phyloP scores from a whole-genome alignment of 345 rosid genomes.

The Physaria fendleri region DNA sequence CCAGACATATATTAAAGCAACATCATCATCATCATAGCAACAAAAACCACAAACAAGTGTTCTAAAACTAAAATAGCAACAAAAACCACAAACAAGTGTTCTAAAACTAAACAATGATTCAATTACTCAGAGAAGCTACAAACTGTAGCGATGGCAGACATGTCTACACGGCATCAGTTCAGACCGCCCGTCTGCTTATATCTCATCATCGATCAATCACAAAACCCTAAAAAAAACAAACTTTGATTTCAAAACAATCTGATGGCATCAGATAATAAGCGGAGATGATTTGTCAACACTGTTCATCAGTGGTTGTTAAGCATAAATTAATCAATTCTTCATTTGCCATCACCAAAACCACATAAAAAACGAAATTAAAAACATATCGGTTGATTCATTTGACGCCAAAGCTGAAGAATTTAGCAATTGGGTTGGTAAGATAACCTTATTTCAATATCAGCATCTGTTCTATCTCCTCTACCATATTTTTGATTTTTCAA shows the following conservation, averaged over 20 bases:
- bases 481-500: not conserved
- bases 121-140: slow-evolving; percentile 23
- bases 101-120: too few relatives aligned
- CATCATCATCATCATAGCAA: slow-evolving; percentile 23
- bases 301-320: slow-evolving; percentile 26
- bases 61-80: too few relatives aligned
- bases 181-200: slow-evolving; percentile 38
- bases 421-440: slow-evolving; percentile 36
- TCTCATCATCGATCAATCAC: slow-evolving; percentile 19
- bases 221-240: not conserved
- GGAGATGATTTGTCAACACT: slow-evolving; percentile 28
- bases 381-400: slow-evolving; percentile 29
- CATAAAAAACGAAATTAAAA: too few relatives aligned
- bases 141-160: slow-evolving; percentile 25
- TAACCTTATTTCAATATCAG: slow-evolving; percentile 23
- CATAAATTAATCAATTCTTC: slow-evolving; percentile 29
- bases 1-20: slow-evolving; percentile 32
- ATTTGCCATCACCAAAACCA: slow-evolving; percentile 19
- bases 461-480: slow-evolving; percentile 19
- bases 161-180: slow-evolving; percentile 38
- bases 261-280: slow-evolving; percentile 40
- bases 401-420: slow-evolving; percentile 26
- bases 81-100: too few relatives aligned
- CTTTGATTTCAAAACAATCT: not conserved
- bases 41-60: too few relatives aligned